Evolutionary conservation across 1,284 basidiomycete species (phyloP), one percentile per base, ranked within the genome.

Genomic region (Cutaneotrichosporon curvatum): DNA sequence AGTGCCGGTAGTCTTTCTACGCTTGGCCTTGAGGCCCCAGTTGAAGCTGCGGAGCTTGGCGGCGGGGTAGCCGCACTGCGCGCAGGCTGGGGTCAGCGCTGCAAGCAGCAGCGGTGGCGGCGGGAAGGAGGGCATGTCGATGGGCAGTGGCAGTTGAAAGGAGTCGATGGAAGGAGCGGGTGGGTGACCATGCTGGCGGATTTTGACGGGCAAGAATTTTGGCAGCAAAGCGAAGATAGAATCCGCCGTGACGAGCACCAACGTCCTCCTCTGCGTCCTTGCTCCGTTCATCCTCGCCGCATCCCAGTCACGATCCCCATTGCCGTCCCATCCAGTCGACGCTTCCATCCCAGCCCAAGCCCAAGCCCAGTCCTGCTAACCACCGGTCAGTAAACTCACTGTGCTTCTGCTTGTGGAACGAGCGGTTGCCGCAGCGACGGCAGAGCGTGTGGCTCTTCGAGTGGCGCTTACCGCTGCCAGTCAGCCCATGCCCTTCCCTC

Each of bases 11-110:
- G 91, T 95, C 83, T 95, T 94, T 83, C 94, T 85, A 77, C 94
- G 85, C 83, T 97, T 96, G 52, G 92, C 94, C 82, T 98, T 98
- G 73, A 84, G 80, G 62, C 90, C 89, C 94, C 94, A 98, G 8
- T 54, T 55, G 19, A 50, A 23, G 4, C 25, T 45, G 18, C 43
- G 47, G 20, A 62, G 48, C 31, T 45, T 51, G 20, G 51, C 37
- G 12, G 43, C 56, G 47, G 94, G 94, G 78, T 91, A 97, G 50
- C 94, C 95, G 73, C 95, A 97, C 71, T 89, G 85, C 43, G 85
- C 86, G 75, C 94, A 98, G 59, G 84, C 89, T 92, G 59, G 37
- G 20, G 43, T 47, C 41, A 50, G 48, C 42, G 16, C 32, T 12
- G 25, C 25, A 12, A 28, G 25, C 25, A 12, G 7, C 25, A 12